A percentile compares a stretch with the other conserved stretches of the same genome.
These are phyloP conservation scores for Lablab purpureus DNA, from an alignment of 306 rosid species.

Conservation along the genomic window DNA sequence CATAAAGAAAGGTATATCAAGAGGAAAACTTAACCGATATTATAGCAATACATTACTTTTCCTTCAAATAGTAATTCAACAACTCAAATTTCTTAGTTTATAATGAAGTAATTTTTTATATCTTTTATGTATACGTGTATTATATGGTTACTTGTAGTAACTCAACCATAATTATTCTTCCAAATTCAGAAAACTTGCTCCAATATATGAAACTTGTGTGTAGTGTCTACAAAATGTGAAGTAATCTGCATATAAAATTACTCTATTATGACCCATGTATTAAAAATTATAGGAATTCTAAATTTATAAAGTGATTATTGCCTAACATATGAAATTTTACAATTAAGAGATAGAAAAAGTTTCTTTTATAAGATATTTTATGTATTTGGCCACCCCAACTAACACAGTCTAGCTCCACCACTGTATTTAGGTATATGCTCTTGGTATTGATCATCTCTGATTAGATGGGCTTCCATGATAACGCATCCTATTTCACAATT, in stretches of 20 bases:
- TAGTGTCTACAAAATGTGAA: not conserved
- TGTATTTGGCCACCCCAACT: not conserved
- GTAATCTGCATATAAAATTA: not conserved
- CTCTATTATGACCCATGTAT: not conserved
- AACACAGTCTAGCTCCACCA: not conserved
- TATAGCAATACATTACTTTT: not conserved
- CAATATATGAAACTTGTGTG: not conserved
- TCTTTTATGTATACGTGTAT: not conserved
- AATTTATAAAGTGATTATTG: not conserved
- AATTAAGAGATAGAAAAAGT: not conserved
- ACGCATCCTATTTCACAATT: not conserved
- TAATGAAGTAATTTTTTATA: not conserved
- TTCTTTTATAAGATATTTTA: not conserved
- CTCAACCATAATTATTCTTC: not conserved
- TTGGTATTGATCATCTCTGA: slow-evolving; percentile 8
- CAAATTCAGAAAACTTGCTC: not conserved
- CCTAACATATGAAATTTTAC: not conserved
- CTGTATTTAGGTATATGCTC: slow-evolving; percentile 24
- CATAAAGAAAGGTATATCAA: not conserved
- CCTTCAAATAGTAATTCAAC: not conserved
- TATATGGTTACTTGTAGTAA: not conserved
- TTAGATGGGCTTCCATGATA: slow-evolving; percentile 15
- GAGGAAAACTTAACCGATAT: not conserved
- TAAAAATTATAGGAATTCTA: not conserved
- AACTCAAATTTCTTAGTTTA: not conserved